These are phyloP conservation scores for Dillenia turbinata DNA, from an alignment of 164 flowering plant species.

Conservation along the genomic window DNA sequence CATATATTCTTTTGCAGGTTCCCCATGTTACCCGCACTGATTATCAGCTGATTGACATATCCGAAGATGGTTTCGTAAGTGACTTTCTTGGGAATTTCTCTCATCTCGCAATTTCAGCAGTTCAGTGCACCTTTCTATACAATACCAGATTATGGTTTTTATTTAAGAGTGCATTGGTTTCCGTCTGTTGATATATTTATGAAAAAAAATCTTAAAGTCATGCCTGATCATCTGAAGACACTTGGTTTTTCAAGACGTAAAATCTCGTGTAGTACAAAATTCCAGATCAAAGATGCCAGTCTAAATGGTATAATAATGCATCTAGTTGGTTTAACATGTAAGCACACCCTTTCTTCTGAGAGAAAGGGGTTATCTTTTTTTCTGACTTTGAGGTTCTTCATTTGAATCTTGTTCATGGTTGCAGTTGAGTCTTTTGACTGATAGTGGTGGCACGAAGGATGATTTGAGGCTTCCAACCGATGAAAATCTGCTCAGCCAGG, in stretches of 20 bases:
- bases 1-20: conserved; percentile 26
- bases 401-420: conserved; percentile 2
- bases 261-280: no score
- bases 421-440: conserved; percentile 50
- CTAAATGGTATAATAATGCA: no score
- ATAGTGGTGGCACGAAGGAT: conserved; percentile 49
- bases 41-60: conserved; percentile 60
- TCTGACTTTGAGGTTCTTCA: neutral
- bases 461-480: conserved; percentile 58
- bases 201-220: neutral
- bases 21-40: conserved; percentile 58
- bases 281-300: no score
- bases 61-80: conserved; percentile 61
- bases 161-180: no score
- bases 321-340: no score
- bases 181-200: no score
- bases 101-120: no score
- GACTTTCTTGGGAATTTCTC: neutral
- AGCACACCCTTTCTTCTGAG: no score
- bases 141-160: no score
- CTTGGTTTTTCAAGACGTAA: no score
- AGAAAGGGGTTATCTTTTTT: no score
- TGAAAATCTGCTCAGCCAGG: conserved; percentile 43
- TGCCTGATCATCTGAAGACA: neutral
- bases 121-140: no score